Conservation (phyloP, 257 asterid genomes). For the Solanum clarkiae region DNA sequence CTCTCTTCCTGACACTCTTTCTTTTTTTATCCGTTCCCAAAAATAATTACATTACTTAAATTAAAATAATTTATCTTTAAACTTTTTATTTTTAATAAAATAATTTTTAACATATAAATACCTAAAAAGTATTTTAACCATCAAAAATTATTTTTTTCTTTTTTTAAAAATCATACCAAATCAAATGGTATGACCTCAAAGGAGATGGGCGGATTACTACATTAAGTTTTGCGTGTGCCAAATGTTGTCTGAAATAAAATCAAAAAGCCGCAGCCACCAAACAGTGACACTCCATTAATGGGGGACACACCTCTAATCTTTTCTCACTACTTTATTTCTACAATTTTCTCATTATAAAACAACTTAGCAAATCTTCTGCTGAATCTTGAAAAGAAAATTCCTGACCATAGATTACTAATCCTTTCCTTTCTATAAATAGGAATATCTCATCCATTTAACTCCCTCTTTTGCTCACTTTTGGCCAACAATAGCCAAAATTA, state of each 20-base stretch:
- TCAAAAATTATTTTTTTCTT: too few relatives aligned
- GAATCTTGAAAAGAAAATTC: constrained; percentile 3
- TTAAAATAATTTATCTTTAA: too few relatives aligned
- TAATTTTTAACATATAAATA: too few relatives aligned
- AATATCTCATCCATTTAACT: constrained; percentile 19
- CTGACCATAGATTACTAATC: constrained; percentile 59
- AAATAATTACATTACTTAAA: too few relatives aligned
- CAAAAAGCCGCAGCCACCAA: background rate
- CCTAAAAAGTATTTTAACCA: too few relatives aligned
- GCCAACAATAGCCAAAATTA: constrained; percentile 5
- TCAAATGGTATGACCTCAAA: accelerated
- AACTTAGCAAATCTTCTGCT: constrained; percentile 12
- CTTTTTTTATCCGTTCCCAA: too few relatives aligned
- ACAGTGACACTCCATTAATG: background rate
- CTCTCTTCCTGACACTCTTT: too few relatives aligned
- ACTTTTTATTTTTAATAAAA: too few relatives aligned
- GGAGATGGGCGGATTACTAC: too few relatives aligned
- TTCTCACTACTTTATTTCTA: background rate
- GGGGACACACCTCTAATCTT: background rate
- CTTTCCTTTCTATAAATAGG: constrained; percentile 14
- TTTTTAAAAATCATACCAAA: too few relatives aligned
- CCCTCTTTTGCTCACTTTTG: constrained; percentile 1
- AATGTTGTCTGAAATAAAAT: background rate
- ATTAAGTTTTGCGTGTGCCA: constrained; percentile 35
- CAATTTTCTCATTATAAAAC: background rate